These are phyloP conservation scores for Narthecium ossifragum DNA, from an alignment of 106 monocot species.

Conservation along the genomic window DNA sequence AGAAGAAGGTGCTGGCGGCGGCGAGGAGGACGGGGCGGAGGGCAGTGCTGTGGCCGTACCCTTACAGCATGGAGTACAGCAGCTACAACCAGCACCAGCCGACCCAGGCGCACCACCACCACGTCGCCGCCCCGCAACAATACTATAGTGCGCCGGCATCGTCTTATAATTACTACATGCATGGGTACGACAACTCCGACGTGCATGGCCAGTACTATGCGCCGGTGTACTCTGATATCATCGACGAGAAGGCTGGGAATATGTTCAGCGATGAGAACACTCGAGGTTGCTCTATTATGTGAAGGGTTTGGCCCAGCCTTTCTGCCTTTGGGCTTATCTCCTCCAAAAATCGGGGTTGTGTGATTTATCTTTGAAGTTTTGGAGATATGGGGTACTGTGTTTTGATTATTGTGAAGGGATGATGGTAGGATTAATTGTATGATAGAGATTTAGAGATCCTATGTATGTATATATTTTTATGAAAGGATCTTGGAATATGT, in stretches of 20 bases:
- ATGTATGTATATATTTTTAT: too few relatives aligned
- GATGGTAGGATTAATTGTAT: too few relatives aligned
- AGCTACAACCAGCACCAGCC: constrained; percentile 4
- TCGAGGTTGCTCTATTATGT: constrained; percentile 60
- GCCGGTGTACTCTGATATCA: not conserved
- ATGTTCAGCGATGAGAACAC: constrained; percentile 81
- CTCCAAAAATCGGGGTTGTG: too few relatives aligned
- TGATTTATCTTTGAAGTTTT: too few relatives aligned
- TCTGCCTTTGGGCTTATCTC: too few relatives aligned
- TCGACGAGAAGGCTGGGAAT: constrained; percentile 16
- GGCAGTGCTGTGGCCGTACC: constrained; percentile 68
- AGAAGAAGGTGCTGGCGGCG: constrained; percentile 68
- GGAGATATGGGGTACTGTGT: too few relatives aligned
- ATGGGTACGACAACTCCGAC: constrained; percentile 50
- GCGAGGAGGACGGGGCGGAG: constrained; percentile 70
- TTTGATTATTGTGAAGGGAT: too few relatives aligned
- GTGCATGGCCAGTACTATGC: constrained; percentile 20
- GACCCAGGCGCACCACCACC: not conserved
- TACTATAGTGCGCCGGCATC: constrained; percentile 7
- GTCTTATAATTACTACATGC: constrained; percentile 54
- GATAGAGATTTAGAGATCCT: too few relatives aligned
- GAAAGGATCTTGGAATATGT: too few relatives aligned
- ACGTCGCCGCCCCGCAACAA: constrained; percentile 2
- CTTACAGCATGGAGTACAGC: constrained; percentile 16
- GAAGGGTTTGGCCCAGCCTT: too few relatives aligned